Evolutionary conservation across 1,284 basidiomycete genomes (phyloP).

Genomic region (Anthracocystis walkeri): DNA sequence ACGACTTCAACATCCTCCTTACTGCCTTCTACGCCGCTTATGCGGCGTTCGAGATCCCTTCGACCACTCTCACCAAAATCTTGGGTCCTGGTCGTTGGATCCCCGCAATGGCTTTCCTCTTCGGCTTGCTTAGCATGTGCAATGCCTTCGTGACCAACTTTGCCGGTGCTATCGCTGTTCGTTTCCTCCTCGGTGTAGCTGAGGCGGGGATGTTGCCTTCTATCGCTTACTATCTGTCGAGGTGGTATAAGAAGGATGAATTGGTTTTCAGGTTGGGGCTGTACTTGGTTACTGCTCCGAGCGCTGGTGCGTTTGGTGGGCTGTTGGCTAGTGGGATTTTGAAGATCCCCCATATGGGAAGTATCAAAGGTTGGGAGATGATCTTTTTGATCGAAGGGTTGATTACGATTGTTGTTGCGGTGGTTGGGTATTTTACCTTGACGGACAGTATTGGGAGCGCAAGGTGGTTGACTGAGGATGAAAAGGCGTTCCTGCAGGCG

Average conservation of each 20-base stretch:
- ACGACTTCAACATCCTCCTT: slow-evolving; percentile 61
- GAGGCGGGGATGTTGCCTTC: slow-evolving; percentile 69
- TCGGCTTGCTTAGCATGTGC: slow-evolving; percentile 35
- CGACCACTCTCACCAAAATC: slow-evolving; percentile 75
- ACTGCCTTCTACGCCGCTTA: slow-evolving; percentile 56
- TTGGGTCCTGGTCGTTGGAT: slow-evolving; percentile 69
- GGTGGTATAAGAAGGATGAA: slow-evolving; percentile 69
- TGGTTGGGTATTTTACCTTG: slow-evolving; percentile 66
- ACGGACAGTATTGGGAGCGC: slow-evolving; percentile 68
- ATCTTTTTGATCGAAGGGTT: slow-evolving; percentile 70
- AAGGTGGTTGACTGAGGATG: slow-evolving; percentile 67
- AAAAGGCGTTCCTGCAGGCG: slow-evolving; percentile 60
- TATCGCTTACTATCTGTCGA: slow-evolving; percentile 64
- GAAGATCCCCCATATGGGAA: slow-evolving; percentile 39
- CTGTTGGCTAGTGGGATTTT: slow-evolving; percentile 58
- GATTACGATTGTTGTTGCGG: slow-evolving; percentile 67
- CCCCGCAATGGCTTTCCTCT: slow-evolving; percentile 61
- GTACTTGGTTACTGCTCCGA: slow-evolving; percentile 55
- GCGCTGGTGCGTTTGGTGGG: slow-evolving; percentile 67
- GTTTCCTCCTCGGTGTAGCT: slow-evolving; percentile 67
- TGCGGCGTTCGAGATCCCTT: slow-evolving; percentile 73
- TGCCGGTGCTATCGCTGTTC: slow-evolving; percentile 65
- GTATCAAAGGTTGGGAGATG: slow-evolving; percentile 63
- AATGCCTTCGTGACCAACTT: slow-evolving; percentile 69
- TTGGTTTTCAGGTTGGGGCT: slow-evolving; percentile 68